Base-by-base conservation (phyloP, 1,139 yeast species). In the Sugiyamaella castrensis region DNA sequence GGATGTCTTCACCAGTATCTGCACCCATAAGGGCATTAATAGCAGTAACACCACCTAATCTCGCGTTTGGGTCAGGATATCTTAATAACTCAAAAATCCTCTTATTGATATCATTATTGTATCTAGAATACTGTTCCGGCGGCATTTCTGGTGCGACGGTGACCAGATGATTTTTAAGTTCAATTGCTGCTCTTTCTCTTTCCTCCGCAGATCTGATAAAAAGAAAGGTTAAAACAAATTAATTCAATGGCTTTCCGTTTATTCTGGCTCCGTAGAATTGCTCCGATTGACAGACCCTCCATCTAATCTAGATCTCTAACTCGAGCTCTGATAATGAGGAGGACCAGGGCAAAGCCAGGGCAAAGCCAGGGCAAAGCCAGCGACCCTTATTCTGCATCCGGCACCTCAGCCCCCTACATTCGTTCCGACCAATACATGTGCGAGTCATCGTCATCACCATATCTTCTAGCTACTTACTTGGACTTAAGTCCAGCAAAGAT, bases 11-110 rank as follows among this genome's bases (percentile, higher is more conserved):
- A 27, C 79, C 79, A 3, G 79, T 75, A 62, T 87, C 92, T 60
- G 84, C 84, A 56, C 84, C 89, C 48, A 92, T 87, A 56, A 92
- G 75, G 11, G 94, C 82, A 67, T 88, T 94, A 53, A 92, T 84
- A 8, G 97, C 98, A 12, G 88, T 79, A 35, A 91, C 84, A 33
- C 97, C 98, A 9, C 98, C 98, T 36, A 91, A 75, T 55, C 87
- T 83, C 56, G 85, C 89, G 30, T 76, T 70, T 1, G 83, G 71
- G 57, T 85, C 92, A 10, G 81, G 78, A 9, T 92, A 81, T 58
- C 88, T 89, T 44, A 89, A 78, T 47, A 89, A 74, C 63, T 87
- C 96, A 66, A 88, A 91, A 29, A 92, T 87, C 53, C 86, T 81
- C 63, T 88, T 87, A 70, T 91, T 89, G 55, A 92, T 84, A 54